Conservation (phyloP, 495 filamentous ascomycete species). For the Lasiosphaeria ovina region DNA sequence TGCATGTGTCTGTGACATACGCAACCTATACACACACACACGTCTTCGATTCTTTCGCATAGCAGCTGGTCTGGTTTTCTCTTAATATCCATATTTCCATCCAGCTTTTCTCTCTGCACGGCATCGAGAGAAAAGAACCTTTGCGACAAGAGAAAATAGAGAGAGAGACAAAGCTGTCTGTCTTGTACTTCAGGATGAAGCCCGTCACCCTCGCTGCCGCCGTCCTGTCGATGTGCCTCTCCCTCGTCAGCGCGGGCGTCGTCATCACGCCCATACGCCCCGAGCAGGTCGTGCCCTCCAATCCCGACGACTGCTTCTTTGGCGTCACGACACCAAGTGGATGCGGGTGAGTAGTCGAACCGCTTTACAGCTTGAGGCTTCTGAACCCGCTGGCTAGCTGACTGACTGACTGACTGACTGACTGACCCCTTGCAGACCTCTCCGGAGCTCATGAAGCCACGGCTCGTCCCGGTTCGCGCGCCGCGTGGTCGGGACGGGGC, state of each 20-base stretch:
- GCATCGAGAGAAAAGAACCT: too few relatives aligned
- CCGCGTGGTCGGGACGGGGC: not conserved
- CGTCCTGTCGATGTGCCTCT: constrained; percentile 36
- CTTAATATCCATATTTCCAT: not conserved
- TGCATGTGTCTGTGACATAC: not conserved
- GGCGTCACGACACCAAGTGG: constrained; percentile 48
- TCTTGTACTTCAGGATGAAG: constrained; percentile 33
- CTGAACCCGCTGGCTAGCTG: not conserved
- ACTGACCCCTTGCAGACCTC: not conserved
- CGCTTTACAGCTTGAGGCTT: not conserved
- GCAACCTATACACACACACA: not conserved
- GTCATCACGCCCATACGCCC: constrained; percentile 44
- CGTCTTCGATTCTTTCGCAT: not conserved
- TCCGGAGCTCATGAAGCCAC: not conserved
- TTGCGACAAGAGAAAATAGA: not conserved
- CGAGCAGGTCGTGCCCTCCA: constrained; percentile 44
- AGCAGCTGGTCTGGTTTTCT: constrained; percentile 1
- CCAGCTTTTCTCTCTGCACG: too few relatives aligned
- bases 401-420: not conserved
- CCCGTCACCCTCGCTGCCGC: constrained; percentile 33
- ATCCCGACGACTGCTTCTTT: constrained; percentile 46
- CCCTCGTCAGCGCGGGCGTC: constrained; percentile 46
- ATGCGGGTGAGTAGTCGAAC: constrained; percentile 39
- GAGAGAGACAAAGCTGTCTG: not conserved
- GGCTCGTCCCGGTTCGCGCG: not conserved